Evolutionary conservation across 768 basidiomycete genomes (phyloP).

Genomic region (Lentinula detonsa): DNA sequence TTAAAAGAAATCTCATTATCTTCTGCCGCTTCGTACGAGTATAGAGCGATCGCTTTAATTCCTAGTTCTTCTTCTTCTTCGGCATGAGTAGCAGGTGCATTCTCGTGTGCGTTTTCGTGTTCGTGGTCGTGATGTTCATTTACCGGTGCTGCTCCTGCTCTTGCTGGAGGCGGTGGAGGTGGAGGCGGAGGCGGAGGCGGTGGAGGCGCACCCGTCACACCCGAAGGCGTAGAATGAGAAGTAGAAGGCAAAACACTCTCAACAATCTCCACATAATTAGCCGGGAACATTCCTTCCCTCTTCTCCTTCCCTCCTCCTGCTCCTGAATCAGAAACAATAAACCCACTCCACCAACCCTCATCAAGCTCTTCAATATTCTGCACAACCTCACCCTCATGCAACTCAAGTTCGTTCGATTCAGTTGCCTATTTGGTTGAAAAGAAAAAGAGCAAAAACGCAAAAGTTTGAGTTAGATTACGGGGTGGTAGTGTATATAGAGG

Average conservation of each 20-base stretch:
- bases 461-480: too few relatives aligned
- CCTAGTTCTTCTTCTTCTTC: slow-evolving; percentile 24
- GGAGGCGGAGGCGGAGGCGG: slow-evolving; percentile 42
- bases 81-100: slow-evolving; percentile 28
- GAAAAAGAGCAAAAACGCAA: neutral
- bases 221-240: slow-evolving; percentile 8
- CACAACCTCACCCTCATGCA: slow-evolving; percentile 77
- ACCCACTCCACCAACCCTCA: slow-evolving; percentile 90
- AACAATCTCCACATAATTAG: slow-evolving; percentile 83
- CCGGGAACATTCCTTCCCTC: slow-evolving; percentile 88
- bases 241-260: slow-evolving; percentile 37
- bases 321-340: slow-evolving; percentile 31
- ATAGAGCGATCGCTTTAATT: neutral
- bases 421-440: slow-evolving; percentile 41
- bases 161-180: slow-evolving; percentile 26
- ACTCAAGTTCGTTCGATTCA: slow-evolving; percentile 82
- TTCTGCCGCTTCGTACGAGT: slow-evolving; percentile 83
- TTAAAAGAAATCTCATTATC: slow-evolving; percentile 86
- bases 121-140: slow-evolving; percentile 38
- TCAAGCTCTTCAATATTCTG: slow-evolving; percentile 80
- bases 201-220: slow-evolving; percentile 46
- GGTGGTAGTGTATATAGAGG: neutral
- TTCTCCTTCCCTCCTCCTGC: slow-evolving; percentile 91
- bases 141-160: slow-evolving; percentile 43
- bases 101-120: slow-evolving; percentile 16